Evolutionary conservation across 495 filamentous ascomycete species (phyloP), one percentile per base, ranked within the genome.

Genomic region (Talaromyces ruber): DNA sequence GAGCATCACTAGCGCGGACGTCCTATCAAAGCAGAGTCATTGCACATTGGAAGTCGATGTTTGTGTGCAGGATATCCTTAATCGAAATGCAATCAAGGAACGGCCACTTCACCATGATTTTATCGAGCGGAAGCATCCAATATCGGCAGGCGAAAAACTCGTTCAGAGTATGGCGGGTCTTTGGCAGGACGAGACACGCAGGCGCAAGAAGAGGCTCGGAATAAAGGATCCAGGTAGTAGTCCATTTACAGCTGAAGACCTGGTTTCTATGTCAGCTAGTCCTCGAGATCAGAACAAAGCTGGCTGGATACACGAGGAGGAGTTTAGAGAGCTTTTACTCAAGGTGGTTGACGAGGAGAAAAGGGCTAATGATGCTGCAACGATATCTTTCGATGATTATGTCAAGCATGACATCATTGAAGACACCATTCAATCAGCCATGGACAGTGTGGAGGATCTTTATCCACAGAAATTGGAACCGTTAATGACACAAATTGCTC

Each of bases 121-220:
- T 62, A 73, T 84, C 22, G 95, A 98, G 72, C 78, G 82, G 12
- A 74, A 86, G n/a, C 79, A 82, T 39, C 86, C 88, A 14, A 68
- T 85, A 57, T 72, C 81, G 0, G 70, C 82, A 1, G 86, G 91
- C 64, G 78, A 92, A 68, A 94, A 92, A 67, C 74, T 91, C 4
- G 93, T 97, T 45, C 91, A 89, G 68, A 98, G 95, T 64, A 91
- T 98, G 87, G 93, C 90, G 61, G 91, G 90, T 4, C 72, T 98
- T 18, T 98, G 94, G 94, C 86, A 85, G 72, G 92, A 97, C 68
- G 94, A 98, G 71, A 91, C 87, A 1, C 83, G 82, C 47, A 84
- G 94, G 54, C 84, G 93, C 34, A 92, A 89, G 67, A 81, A 79
- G 63, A 80, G 77, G 43, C 84, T 92, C 80, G 83, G 84, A 14